A percentile compares a stretch with the other conserved stretches of the same genome.
Evolutionary conservation across 805 yeast genomes (phyloP).

Genomic region (Saccharomycopsis vini): DNA sequence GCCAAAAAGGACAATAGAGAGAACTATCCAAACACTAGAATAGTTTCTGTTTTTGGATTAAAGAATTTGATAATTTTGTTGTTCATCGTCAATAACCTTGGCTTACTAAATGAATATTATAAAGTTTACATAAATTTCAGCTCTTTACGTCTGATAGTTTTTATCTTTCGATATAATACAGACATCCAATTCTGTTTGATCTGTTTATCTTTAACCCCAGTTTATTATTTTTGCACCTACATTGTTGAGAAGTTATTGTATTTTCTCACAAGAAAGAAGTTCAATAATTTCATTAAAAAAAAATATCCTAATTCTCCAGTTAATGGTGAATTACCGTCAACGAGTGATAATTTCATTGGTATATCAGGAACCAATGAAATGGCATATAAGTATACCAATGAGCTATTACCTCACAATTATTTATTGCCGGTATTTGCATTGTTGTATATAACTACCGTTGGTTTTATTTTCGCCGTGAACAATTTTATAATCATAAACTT

Average conservation of each 20-base stretch:
- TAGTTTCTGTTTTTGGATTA: constrained; percentile 26
- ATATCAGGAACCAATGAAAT: constrained; percentile 1
- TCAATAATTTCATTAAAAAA: constrained; percentile 10
- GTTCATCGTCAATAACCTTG: constrained; percentile 30
- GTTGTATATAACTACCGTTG: constrained; percentile 27
- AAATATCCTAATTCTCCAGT: constrained; percentile 3
- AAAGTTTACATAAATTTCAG: constrained; percentile 26
- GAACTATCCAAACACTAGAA: not conserved
- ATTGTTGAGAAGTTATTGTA: constrained; percentile 27
- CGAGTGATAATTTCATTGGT: constrained; percentile 17
- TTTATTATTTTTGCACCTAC: constrained; percentile 30
- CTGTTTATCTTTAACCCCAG: constrained; percentile 21
- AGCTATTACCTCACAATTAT: constrained; percentile 20
- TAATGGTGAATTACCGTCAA: not conserved
- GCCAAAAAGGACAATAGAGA: too few relatives aligned
- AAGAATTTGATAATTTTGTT: constrained; percentile 32
- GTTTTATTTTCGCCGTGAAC: constrained; percentile 24
- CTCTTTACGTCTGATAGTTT: constrained; percentile 25
- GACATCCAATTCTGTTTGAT: constrained; percentile 22
- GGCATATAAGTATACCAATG: constrained; percentile 12
- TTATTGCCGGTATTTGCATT: constrained; percentile 26
- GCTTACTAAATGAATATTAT: constrained; percentile 32
- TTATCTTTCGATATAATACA: constrained; percentile 27
- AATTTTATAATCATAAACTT: constrained; percentile 26
- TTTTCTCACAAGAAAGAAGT: constrained; percentile 14